These are phyloP conservation scores for Corchorus olitorius DNA, from an alignment of 345 rosid species.

Conservation along the genomic window DNA sequence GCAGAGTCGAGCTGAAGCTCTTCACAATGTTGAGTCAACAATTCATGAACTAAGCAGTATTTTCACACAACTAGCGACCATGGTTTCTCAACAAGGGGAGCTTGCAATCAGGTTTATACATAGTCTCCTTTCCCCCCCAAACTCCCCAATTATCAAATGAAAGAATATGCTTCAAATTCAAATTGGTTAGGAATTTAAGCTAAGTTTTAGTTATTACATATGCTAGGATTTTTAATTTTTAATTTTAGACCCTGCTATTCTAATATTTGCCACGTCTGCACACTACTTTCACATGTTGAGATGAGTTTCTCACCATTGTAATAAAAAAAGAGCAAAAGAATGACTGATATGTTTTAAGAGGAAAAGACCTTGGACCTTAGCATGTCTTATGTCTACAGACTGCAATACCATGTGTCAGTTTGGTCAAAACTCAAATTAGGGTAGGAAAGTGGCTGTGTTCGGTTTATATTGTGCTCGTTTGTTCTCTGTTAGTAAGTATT, in stretches of 20 bases:
- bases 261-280: too few relatives aligned
- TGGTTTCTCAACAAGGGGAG: conserved; percentile 93
- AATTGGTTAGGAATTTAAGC: not conserved
- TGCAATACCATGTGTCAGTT: not conserved
- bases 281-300: too few relatives aligned
- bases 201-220: not conserved
- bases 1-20: conserved; percentile 86
- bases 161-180: not conserved
- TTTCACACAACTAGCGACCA: conserved; percentile 78
- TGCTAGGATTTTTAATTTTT: not conserved
- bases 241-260: too few relatives aligned
- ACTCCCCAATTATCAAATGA: not conserved
- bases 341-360: not conserved
- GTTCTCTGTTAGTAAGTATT: not conserved
- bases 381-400: not conserved
- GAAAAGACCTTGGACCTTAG: not conserved
- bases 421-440: not conserved
- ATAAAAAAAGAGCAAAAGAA: too few relatives aligned
- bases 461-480: not conserved
- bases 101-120: conserved; percentile 74
- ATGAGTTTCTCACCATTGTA: too few relatives aligned
- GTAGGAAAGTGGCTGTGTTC: not conserved
- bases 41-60: conserved; percentile 76
- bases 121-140: not conserved
- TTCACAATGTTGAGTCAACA: conserved; percentile 82